Percentiles rank a stretch among this genome's conserved stretches.
Evolutionary conservation across 1,139 yeast genomes (phyloP).

Genomic region (Chernovozyma aurita): DNA sequence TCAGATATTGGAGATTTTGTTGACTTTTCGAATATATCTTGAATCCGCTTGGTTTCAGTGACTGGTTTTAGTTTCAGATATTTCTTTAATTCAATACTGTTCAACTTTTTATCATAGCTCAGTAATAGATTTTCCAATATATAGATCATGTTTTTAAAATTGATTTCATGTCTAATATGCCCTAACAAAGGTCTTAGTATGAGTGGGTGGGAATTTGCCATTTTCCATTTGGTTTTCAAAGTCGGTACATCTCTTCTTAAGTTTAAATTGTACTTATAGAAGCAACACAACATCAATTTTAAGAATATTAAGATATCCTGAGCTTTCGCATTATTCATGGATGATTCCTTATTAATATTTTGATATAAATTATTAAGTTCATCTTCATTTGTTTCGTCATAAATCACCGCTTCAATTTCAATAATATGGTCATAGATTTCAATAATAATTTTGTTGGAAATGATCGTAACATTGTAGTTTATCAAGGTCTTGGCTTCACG

Average conservation of each 20-base stretch:
- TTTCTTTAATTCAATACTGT: conserved; percentile 8
- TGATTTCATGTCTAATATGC: conserved; percentile 59
- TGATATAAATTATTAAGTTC: conserved; percentile 28
- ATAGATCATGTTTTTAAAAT: conserved; percentile 38
- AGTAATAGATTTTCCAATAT: conserved; percentile 32
- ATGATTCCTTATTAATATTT: conserved; percentile 26
- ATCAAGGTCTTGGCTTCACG: conserved; percentile 71
- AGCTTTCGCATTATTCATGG: conserved; percentile 40
- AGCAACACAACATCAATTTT: conserved; percentile 58
- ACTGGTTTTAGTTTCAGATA: conserved; percentile 12
- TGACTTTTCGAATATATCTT: conserved; percentile 14
- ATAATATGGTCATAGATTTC: conserved; percentile 64
- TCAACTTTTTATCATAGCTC: conserved; percentile 10
- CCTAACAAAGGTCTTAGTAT: conserved; percentile 66
- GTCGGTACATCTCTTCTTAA: conserved; percentile 46
- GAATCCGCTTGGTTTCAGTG: conserved; percentile 4
- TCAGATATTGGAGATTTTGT: conserved; percentile 11
- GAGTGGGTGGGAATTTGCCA: conserved; percentile 43
- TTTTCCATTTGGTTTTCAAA: conserved; percentile 49
- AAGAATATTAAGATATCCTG: conserved; percentile 50
- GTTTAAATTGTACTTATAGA: conserved; percentile 49
- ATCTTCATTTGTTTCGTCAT: conserved; percentile 44
- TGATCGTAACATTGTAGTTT: conserved; percentile 68
- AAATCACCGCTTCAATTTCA: conserved; percentile 62
- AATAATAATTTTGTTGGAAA: conserved; percentile 61